Evolutionary conservation across 2,329 filamentous ascomycete genomes (phyloP).

Genomic region (Exophiala sp.): DNA sequence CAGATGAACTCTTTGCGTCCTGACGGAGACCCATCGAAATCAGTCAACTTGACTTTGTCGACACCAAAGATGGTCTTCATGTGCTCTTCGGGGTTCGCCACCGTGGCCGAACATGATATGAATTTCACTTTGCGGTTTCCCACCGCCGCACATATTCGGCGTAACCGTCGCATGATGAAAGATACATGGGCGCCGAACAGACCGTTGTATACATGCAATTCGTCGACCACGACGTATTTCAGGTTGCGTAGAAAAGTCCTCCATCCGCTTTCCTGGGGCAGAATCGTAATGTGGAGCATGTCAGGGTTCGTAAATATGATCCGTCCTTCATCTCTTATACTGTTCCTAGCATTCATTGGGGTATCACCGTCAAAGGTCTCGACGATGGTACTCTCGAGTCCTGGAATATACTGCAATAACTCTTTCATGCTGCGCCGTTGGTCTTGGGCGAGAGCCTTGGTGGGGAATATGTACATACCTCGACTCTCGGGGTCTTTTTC

Average conservation of each 20-base stretch:
- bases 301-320: constrained; percentile 98
- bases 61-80: constrained; percentile 94
- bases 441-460: constrained; percentile 93
- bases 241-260: constrained; percentile 82
- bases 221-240: constrained; percentile 84
- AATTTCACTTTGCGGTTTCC: constrained; percentile 85
- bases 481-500: constrained; percentile 73
- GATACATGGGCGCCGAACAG: constrained; percentile 91
- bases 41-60: constrained; percentile 72
- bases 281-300: constrained; percentile 91
- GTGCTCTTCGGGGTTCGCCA: constrained; percentile 86
- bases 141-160: constrained; percentile 82
- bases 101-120: constrained; percentile 93
- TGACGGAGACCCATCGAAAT: constrained; percentile 89
- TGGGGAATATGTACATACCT: constrained; percentile 97
- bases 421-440: constrained; percentile 85
- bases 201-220: constrained; percentile 95
- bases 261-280: constrained; percentile 90
- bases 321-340: constrained; percentile 79
- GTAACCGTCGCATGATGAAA: constrained; percentile 85
- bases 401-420: constrained; percentile 74
- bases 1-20: constrained; percentile 92
- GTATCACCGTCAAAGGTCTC: constrained; percentile 98
- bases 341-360: constrained; percentile 70
- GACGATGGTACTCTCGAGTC: constrained; percentile 70